Evolutionary conservation across 176 grass and related monocot species (phyloP).

Genomic region (Alloteropsis semialata): DNA sequence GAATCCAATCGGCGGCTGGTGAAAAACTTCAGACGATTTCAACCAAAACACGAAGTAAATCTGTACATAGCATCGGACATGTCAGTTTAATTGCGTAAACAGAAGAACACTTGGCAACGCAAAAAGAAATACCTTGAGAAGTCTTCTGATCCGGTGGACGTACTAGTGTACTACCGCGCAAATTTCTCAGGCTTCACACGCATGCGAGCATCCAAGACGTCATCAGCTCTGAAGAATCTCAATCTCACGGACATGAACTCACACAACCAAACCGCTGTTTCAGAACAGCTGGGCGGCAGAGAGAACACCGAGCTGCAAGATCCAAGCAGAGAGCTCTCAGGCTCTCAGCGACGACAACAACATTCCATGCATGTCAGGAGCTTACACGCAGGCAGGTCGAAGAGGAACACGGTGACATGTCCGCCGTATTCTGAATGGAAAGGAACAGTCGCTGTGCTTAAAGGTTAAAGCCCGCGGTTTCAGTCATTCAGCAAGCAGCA

Average conservation of each 20-base stretch:
- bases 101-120: neutral
- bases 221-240: neutral
- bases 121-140: constrained; percentile 1
- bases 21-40: neutral
- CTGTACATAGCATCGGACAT: neutral
- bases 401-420: neutral
- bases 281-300: neutral
- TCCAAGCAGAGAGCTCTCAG: neutral
- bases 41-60: neutral
- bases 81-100: neutral
- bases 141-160: neutral
- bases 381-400: neutral
- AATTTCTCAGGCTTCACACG: neutral
- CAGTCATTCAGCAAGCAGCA: neutral
- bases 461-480: too few species aligned
- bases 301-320: neutral
- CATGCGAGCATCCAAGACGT: neutral
- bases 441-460: neutral
- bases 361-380: neutral
- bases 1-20: neutral
- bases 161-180: too few species aligned
- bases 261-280: neutral
- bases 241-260: neutral
- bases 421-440: neutral
- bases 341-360: too few species aligned